These are phyloP conservation scores for Lablab purpureus DNA, from an alignment of 306 rosid species.

Conservation along the genomic window DNA sequence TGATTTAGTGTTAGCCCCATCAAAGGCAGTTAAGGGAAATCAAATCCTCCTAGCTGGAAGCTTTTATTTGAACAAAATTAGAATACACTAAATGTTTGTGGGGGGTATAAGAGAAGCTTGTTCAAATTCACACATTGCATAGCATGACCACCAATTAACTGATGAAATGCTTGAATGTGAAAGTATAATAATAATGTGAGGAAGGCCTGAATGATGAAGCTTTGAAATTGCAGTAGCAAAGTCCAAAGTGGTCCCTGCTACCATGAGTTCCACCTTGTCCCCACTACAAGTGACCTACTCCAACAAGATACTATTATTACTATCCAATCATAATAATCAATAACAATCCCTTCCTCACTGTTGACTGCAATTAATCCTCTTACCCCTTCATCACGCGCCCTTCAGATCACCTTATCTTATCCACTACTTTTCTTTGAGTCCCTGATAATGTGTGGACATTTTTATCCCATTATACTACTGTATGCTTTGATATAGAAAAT, in stretches of 20 bases:
- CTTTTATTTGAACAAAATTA: not conserved
- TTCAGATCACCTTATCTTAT: slow-evolving; percentile 4
- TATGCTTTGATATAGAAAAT: not conserved
- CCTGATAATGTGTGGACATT: not conserved
- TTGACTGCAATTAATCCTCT: slow-evolving; percentile 27
- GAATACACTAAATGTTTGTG: not conserved
- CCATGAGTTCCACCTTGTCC: slow-evolving; percentile 12
- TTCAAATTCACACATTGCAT: too few species aligned
- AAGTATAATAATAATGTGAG: too few species aligned
- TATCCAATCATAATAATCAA: slow-evolving; percentile 38
- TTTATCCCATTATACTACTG: not conserved
- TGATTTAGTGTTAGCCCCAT: slow-evolving; percentile 26
- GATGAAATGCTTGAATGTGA: too few species aligned
- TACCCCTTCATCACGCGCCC: slow-evolving; percentile 25
- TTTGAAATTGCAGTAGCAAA: slow-evolving; percentile 34
- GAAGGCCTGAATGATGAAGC: not conserved
- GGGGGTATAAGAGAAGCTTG: too few species aligned
- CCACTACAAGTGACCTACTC: slow-evolving; percentile 39
- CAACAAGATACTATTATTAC: slow-evolving; percentile 36
- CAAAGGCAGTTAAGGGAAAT: not conserved
- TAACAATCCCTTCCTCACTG: slow-evolving; percentile 11
- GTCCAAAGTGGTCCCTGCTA: slow-evolving; percentile 37
- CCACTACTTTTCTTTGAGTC: not conserved
- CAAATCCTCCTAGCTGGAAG: not conserved
- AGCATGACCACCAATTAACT: too few species aligned